Evolutionary conservation across 331 rosid species (phyloP).

Genomic region (Prunus yedoensis): DNA sequence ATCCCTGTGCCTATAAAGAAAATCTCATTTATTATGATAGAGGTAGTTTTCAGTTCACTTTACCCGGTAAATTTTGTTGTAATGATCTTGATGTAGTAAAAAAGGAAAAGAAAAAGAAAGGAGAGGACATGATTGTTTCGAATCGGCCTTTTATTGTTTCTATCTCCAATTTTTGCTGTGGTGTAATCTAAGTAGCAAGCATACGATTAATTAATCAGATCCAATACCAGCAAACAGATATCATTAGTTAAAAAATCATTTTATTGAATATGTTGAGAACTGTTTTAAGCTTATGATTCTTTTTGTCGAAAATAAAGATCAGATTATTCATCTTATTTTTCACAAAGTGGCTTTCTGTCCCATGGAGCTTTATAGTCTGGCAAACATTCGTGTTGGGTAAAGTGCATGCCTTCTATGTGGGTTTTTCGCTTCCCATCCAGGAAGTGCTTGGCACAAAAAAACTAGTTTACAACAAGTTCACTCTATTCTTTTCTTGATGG

Average conservation of each 20-base stretch:
- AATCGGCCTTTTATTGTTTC: background rate
- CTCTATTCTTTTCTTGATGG: constrained; percentile 61
- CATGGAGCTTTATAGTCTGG: background rate
- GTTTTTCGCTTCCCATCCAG: constrained; percentile 22
- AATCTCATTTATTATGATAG: constrained; percentile 12
- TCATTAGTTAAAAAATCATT: background rate
- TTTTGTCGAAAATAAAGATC: background rate
- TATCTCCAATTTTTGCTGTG: constrained; percentile 2
- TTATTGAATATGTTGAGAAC: background rate
- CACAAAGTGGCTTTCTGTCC: background rate
- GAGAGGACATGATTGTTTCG: background rate
- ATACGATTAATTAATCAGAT: background rate
- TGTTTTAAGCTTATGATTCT: background rate
- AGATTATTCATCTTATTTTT: background rate
- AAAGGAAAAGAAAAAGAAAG: background rate
- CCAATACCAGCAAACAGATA: background rate
- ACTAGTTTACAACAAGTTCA: constrained; percentile 30
- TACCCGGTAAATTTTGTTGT: background rate
- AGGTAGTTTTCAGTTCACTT: constrained; percentile 2
- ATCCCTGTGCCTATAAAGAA: background rate
- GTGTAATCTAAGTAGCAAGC: background rate
- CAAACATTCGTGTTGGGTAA: background rate
- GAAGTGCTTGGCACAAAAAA: constrained; percentile 25
- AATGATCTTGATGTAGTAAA: constrained; percentile 10
- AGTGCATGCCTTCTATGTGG: constrained; percentile 19